Evolutionary conservation across 306 rosid species (phyloP).

Genomic region (Rosa rugosa): DNA sequence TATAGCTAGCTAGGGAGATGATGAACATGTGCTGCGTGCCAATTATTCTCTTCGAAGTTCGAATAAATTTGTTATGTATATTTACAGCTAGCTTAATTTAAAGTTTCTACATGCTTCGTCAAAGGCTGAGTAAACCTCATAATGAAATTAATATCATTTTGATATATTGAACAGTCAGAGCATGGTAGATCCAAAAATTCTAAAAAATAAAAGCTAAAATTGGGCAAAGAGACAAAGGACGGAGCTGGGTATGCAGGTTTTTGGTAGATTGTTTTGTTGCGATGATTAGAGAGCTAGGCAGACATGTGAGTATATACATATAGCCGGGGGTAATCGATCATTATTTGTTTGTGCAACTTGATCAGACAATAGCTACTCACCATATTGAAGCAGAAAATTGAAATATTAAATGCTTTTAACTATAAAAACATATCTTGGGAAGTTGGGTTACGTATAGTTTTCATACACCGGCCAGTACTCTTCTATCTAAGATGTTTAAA

Average conservation of each 20-base stretch:
- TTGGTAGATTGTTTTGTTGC: conserved; percentile 46
- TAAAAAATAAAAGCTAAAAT: conserved; percentile 2
- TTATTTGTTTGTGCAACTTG: conserved; percentile 34
- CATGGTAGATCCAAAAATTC: background rate
- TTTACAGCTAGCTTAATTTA: background rate
- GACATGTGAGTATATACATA: conserved; percentile 53
- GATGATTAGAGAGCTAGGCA: conserved; percentile 46
- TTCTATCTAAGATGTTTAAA: too few species aligned
- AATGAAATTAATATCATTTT: background rate
- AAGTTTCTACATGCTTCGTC: background rate
- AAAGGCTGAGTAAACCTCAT: background rate
- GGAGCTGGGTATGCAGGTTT: conserved; percentile 28
- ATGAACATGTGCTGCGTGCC: conserved; percentile 27
- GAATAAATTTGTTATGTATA: background rate
- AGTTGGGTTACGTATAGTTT: too few species aligned
- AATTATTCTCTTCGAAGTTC: conserved; percentile 19
- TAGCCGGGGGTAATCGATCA: conserved; percentile 36
- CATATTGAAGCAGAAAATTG: background rate
- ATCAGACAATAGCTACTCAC: conserved; percentile 25
- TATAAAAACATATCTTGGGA: background rate
- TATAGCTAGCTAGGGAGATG: background rate
- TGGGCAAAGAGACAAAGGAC: conserved; percentile 29
- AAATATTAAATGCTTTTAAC: background rate
- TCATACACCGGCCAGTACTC: too few species aligned
- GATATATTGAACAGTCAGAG: background rate